phyloP scores from a whole-genome alignment of 2,329 filamentous ascomycete species.

The Colletotrichum eremochloae region DNA sequence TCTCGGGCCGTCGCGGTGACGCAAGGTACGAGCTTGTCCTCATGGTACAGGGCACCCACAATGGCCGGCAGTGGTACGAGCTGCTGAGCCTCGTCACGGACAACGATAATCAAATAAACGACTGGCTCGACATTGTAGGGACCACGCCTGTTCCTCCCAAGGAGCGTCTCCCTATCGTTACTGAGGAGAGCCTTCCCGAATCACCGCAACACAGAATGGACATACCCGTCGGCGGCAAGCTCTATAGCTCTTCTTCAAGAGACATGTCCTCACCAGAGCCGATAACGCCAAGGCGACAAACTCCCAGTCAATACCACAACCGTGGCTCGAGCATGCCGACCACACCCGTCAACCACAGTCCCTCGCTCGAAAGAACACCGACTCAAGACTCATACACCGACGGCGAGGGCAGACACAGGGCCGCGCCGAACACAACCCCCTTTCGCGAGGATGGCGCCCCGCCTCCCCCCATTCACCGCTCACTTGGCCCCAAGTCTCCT shows the following conservation, averaged over 20 bases:
- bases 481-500: slow-evolving; percentile 55
- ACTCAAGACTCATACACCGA: slow-evolving; percentile 54
- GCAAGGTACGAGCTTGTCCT: slow-evolving; percentile 79
- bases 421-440: slow-evolving; percentile 51
- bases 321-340: slow-evolving; percentile 48
- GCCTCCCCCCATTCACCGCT: slow-evolving; percentile 67
- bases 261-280: slow-evolving; percentile 44
- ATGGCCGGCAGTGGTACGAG: slow-evolving; percentile 83
- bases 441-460: slow-evolving; percentile 68
- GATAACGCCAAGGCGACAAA: slow-evolving; percentile 49
- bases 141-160: slow-evolving; percentile 63
- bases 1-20: slow-evolving; percentile 86
- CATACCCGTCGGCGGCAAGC: slow-evolving; percentile 40
- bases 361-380: slow-evolving; percentile 55
- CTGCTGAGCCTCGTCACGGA: slow-evolving; percentile 82
- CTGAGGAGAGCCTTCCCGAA: slow-evolving; percentile 45
- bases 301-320: slow-evolving; percentile 54
- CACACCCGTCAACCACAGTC: slow-evolving; percentile 46
- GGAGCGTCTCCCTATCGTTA: slow-evolving; percentile 52
- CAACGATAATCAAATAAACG: slow-evolving; percentile 80
- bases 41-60: slow-evolving; percentile 83
- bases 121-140: slow-evolving; percentile 88
- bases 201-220: slow-evolving; percentile 35
- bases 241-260: slow-evolving; percentile 21
- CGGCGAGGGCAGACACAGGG: slow-evolving; percentile 51